A percentile compares a stretch with the other conserved stretches of the same genome.
These are phyloP conservation scores for Cairneyella variabilis DNA, from an alignment of 495 filamentous ascomycete species.

Conservation along the genomic window DNA sequence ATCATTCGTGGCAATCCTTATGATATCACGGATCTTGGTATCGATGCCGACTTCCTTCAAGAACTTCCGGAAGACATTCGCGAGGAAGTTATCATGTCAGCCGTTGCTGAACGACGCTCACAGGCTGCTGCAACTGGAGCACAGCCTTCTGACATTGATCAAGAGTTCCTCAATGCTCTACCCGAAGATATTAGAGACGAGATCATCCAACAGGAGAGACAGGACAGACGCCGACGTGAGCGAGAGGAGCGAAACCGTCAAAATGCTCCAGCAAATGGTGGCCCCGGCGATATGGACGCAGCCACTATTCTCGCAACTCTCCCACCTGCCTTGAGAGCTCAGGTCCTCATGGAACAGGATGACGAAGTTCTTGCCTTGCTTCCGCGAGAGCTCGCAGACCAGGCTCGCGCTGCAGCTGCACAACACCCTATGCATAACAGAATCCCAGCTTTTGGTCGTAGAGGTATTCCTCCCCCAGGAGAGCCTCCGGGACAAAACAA, in stretches of 20 bases:
- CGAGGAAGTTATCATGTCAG: constrained; percentile 90
- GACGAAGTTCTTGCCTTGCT: constrained; percentile 84
- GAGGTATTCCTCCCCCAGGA: constrained; percentile 9
- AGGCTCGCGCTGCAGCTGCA: constrained; percentile 61
- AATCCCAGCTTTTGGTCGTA: constrained; percentile 26
- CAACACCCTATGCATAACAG: constrained; percentile 17
- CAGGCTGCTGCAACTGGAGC: constrained; percentile 77
- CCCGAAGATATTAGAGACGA: constrained; percentile 87
- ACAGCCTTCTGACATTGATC: constrained; percentile 81
- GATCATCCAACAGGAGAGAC: constrained; percentile 81
- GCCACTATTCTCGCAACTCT: constrained; percentile 91
- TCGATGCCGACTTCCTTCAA: constrained; percentile 90
- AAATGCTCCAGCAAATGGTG: constrained; percentile 48
- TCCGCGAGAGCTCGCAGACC: constrained; percentile 76
- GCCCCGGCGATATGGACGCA: constrained; percentile 73
- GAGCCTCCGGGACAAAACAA: constrained; percentile 22
- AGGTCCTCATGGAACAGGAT: constrained; percentile 86
- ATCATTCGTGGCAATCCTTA: constrained; percentile 79
- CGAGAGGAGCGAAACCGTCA: constrained; percentile 65
- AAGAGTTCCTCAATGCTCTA: constrained; percentile 91
- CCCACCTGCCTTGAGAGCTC: constrained; percentile 76
- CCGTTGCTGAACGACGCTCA: constrained; percentile 76
- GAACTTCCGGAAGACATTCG: constrained; percentile 91
- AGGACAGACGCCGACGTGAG: constrained; percentile 84
- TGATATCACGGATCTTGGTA: constrained; percentile 90